A percentile compares a stretch with the other conserved stretches of the same genome.
These are phyloP conservation scores for Coniochaeta sp. DNA, from an alignment of 2,329 filamentous ascomycete species.

Conservation along the genomic window DNA sequence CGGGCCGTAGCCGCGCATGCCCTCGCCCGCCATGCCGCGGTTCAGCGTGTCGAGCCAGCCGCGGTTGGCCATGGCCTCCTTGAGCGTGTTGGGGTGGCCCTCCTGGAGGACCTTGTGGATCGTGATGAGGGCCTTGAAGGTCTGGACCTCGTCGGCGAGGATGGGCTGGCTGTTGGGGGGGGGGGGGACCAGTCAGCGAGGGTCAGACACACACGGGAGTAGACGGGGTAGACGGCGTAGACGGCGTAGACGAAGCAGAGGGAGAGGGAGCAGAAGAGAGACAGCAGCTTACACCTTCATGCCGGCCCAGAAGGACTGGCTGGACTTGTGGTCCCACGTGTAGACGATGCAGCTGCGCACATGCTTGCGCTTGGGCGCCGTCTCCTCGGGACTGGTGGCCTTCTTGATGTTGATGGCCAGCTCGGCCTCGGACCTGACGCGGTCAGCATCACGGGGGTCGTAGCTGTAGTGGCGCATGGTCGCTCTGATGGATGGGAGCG, in stretches of 20 bases:
- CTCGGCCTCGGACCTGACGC: constrained; percentile 56
- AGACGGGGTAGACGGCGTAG: too few species aligned
- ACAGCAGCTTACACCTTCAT: constrained; percentile 73
- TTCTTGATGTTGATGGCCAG: constrained; percentile 65
- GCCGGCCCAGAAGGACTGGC: constrained; percentile 89
- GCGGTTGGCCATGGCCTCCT: constrained; percentile 82
- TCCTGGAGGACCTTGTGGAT: constrained; percentile 97
- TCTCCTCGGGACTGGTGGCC: constrained; percentile 61
- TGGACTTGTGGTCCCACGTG: constrained; percentile 98
- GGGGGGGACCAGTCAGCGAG: too few species aligned
- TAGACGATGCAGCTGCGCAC: constrained; percentile 97
- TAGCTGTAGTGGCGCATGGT: neutral
- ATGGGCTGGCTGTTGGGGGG: constrained; percentile 70
- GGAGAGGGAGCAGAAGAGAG: neutral
- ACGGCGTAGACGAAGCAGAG: too few species aligned
- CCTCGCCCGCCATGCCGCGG: constrained; percentile 74
- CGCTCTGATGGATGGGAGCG: neutral
- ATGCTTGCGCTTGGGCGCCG: constrained; percentile 77
- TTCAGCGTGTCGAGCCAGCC: constrained; percentile 91
- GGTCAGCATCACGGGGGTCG: constrained; percentile 1
- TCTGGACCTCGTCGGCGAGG: constrained; percentile 95
- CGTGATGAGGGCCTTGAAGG: constrained; percentile 96
- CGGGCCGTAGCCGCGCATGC: constrained; percentile 81
- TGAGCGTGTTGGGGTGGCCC: constrained; percentile 80
- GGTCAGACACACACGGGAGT: too few species aligned